phyloP scores from a whole-genome alignment of 208 protist genomes.

The Leishmania arabica region DNA sequence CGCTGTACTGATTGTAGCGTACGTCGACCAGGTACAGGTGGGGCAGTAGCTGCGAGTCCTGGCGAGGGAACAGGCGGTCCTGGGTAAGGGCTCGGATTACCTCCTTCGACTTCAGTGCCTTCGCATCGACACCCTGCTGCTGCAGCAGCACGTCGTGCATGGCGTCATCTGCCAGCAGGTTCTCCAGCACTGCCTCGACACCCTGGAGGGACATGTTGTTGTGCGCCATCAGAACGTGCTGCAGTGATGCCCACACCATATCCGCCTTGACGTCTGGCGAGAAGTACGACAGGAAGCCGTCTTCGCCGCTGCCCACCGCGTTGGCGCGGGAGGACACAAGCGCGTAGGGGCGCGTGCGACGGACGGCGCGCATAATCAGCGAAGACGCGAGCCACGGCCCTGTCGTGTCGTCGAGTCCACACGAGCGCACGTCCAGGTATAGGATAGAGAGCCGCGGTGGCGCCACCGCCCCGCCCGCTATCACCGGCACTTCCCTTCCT shows the following conservation, averaged over 20 bases:
- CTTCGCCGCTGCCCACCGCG: slow-evolving; percentile 1
- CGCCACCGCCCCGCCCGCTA: background rate
- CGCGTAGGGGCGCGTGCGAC: slow-evolving; percentile 25
- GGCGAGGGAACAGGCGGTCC: slow-evolving; percentile 7
- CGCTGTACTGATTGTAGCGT: slow-evolving; percentile 34
- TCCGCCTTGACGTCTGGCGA: slow-evolving; percentile 28
- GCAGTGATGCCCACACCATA: slow-evolving; percentile 45
- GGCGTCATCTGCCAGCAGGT: slow-evolving; percentile 31
- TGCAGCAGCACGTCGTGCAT: slow-evolving; percentile 27
- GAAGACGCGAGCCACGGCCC: slow-evolving; percentile 18
- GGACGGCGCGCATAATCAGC: slow-evolving; percentile 24
- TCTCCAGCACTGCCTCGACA: slow-evolving; percentile 33
- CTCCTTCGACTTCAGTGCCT: slow-evolving; percentile 10
- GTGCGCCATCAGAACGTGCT: slow-evolving; percentile 40
- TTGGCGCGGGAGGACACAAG: slow-evolving; percentile 12
- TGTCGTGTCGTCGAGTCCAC: slow-evolving; percentile 12
- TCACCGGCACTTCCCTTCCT: background rate
- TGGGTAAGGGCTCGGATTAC: slow-evolving; percentile 8
- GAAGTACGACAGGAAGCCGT: slow-evolving; percentile 21
- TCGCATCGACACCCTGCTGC: slow-evolving; percentile 27
- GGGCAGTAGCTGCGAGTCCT: slow-evolving; percentile 24
- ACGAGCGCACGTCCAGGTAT: slow-evolving; percentile 17
- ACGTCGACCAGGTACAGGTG: slow-evolving; percentile 33
- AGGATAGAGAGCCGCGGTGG: slow-evolving; percentile 18
- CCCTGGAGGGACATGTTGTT: slow-evolving; percentile 52